Conservation (phyloP, 75 land plant genomes). For the Selaginella moellendorffii region DNA sequence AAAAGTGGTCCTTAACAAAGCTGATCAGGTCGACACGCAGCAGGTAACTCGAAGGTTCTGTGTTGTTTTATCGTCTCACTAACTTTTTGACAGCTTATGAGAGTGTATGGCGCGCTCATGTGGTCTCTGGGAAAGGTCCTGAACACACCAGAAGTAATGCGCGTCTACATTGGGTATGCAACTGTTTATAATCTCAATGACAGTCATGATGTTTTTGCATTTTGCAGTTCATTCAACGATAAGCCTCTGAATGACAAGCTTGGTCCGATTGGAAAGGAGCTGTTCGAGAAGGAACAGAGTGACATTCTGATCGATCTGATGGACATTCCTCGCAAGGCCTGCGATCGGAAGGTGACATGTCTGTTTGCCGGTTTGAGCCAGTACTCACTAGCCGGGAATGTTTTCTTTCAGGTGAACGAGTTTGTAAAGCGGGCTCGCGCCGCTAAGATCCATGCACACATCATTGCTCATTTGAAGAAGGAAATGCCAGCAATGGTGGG, state of each 20-base stretch:
- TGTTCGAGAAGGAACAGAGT: background rate
- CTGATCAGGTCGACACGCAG: slow-evolving; percentile 2
- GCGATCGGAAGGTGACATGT: background rate
- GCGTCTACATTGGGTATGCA: background rate
- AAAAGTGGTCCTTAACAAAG: slow-evolving; percentile 4
- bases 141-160: background rate
- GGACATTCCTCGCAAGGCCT: background rate
- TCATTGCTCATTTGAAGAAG: background rate
- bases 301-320: background rate
- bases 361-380: too few relatives aligned
- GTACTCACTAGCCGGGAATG: too few relatives aligned
- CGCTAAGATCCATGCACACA: background rate
- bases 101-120: background rate
- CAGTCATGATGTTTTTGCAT: too few relatives aligned
- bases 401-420: background rate
- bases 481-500: too few relatives aligned
- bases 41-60: too few relatives aligned
- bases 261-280: background rate
- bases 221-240: background rate
- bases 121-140: background rate
- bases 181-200: too few relatives aligned
- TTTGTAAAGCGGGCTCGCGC: background rate
- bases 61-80: background rate
- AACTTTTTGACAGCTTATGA: background rate
- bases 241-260: background rate